Base-by-base conservation (phyloP, 2,329 filamentous ascomycete genomes). In the Colletotrichum theobromicola region DNA sequence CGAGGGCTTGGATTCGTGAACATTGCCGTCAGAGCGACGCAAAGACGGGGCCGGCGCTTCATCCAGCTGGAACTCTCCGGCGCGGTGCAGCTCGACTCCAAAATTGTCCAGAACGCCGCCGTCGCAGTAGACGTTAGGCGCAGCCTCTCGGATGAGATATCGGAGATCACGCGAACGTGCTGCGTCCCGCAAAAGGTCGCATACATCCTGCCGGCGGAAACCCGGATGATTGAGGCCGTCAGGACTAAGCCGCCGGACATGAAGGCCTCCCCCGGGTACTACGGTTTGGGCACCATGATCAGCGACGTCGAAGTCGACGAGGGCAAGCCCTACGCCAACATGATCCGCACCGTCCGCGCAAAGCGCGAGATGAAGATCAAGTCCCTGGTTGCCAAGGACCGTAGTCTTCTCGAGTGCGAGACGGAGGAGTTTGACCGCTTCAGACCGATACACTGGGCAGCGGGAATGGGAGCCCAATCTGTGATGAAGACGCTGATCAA, bases 381-480 rank as follows among this genome's bases (percentile, higher is more conserved):
- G n/a, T 18, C 50, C 2, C 15, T 70, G 1, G 61, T 13, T 8
- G 26, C 24, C 18, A n/a, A 35, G 10, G 15, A 42, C 1, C 35
- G 8, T 5, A 24, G 8, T 1, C 21, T 70, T 1, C 24, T 72
- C 5, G 64, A 72, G 30, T 35, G 35, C 1, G 34, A 18, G 2
- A 68, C 55, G 2, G 32, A 62, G 9, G 70, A 72, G 7, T 37
- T 68, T 10, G 70, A 72, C n/a, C 13, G 55, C 2, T 72, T 72
- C 5, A 46, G 63, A n/a, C 63, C 70, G 8, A 21, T 72, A 6
- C 70, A 72, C 15, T 68, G 70, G 70, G 70, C 70, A 4, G 63
- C 70, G 9, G 28, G 30, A 21, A 15, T 66, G 18, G 68, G 68
- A 15, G 66, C 21, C 2, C 46, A 30, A 16, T 34, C 42, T 7